These are phyloP conservation scores for Thielaviopsis populi DNA, from an alignment of 2,329 filamentous ascomycete species.

Conservation along the genomic window DNA sequence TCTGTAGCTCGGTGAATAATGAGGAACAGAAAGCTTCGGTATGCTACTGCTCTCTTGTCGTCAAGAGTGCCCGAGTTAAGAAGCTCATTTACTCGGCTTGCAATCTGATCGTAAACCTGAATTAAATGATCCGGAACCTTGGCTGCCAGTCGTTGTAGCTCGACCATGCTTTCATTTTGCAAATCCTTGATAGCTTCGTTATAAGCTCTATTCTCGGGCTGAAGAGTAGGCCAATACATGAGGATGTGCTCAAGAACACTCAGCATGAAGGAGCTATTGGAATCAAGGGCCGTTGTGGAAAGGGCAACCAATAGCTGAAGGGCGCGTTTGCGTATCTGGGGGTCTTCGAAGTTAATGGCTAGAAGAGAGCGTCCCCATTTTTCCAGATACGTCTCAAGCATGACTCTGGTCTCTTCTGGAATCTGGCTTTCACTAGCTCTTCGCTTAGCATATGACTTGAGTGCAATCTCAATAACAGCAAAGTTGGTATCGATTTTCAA, in stretches of 20 bases:
- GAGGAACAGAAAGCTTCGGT: conserved; percentile 82
- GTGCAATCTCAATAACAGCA: conserved; percentile 70
- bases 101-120: conserved; percentile 74
- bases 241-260: conserved; percentile 85
- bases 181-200: conserved; percentile 83
- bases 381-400: conserved; percentile 44
- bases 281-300: conserved; percentile 64
- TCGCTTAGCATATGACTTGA: conserved; percentile 85
- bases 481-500: conserved; percentile 79
- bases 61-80: conserved; percentile 57
- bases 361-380: conserved; percentile 60
- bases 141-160: conserved; percentile 74
- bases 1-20: conserved; percentile 76
- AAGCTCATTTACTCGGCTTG: conserved; percentile 69
- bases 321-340: conserved; percentile 65
- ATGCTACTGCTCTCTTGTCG: conserved; percentile 70
- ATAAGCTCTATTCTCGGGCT: conserved; percentile 56
- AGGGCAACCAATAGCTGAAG: conserved; percentile 74
- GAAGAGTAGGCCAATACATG: conserved; percentile 60
- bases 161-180: conserved; percentile 68
- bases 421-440: conserved; percentile 21
- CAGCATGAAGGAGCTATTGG: conserved; percentile 66
- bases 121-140: conserved; percentile 86
- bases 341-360: conserved; percentile 63
- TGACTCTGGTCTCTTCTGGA: neutral